Evolutionary conservation across 73 alveolate genomes (phyloP).

Genomic region (Paramecium sonneborni): DNA sequence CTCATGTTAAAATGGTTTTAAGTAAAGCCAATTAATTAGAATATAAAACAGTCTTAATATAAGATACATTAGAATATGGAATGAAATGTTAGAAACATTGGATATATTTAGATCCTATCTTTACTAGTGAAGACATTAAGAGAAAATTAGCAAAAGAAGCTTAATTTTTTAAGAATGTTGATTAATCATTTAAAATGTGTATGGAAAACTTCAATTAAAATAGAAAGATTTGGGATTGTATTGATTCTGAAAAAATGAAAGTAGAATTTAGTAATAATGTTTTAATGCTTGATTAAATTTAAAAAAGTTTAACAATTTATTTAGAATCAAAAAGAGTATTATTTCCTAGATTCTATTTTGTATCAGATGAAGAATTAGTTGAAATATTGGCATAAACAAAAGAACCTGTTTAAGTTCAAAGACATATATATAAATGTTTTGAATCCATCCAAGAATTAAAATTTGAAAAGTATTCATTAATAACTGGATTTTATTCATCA

Average conservation of each 20-base stretch:
- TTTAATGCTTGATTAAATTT: conserved; percentile 81
- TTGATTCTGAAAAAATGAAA: conserved; percentile 23
- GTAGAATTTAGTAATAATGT: neutral
- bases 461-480: conserved; percentile 82
- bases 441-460: conserved; percentile 89
- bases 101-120: conserved; percentile 46
- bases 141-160: conserved; percentile 2
- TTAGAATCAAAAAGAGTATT: conserved; percentile 93
- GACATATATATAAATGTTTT: conserved; percentile 93
- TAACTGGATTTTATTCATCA: conserved; percentile 82
- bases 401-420: conserved; percentile 91
- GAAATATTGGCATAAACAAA: conserved; percentile 94
- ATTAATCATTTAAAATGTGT: neutral
- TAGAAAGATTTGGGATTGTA: conserved; percentile 18
- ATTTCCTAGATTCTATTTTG: conserved; percentile 95
- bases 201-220: neutral
- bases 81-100: conserved; percentile 46
- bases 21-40: conserved; percentile 19
- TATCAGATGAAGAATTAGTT: conserved; percentile 94
- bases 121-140: conserved; percentile 28
- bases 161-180: neutral
- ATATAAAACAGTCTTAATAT: neutral
- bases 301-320: conserved; percentile 88
- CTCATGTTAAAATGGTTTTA: conserved; percentile 35
- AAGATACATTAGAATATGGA: conserved; percentile 25